Conservation (phyloP, 805 yeast genomes). For the Candida morakotiae region DNA sequence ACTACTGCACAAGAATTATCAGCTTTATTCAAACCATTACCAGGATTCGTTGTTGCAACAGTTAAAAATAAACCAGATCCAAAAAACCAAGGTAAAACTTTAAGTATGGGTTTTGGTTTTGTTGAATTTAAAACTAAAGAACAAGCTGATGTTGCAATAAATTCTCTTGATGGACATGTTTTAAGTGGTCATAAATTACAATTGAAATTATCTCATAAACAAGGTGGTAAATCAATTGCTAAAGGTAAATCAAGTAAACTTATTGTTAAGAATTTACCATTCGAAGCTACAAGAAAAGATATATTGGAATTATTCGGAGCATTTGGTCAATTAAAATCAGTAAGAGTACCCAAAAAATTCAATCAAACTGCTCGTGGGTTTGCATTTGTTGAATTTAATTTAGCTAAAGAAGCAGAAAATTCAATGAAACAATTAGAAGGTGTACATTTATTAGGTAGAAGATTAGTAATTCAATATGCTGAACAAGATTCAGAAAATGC, state of each 20-base stretch:
- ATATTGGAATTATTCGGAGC: constrained; percentile 90
- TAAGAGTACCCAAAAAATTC: constrained; percentile 93
- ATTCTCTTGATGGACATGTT: constrained; percentile 66
- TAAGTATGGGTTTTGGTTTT: constrained; percentile 97
- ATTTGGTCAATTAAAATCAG: constrained; percentile 91
- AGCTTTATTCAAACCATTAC: constrained; percentile 60
- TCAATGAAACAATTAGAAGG: constrained; percentile 94
- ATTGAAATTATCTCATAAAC: constrained; percentile 83
- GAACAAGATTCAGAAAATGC: constrained; percentile 76
- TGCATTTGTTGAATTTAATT: constrained; percentile 90
- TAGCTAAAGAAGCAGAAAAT: constrained; percentile 83
- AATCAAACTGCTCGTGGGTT: constrained; percentile 95
- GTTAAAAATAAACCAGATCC: constrained; percentile 89
- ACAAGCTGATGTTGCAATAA: constrained; percentile 74
- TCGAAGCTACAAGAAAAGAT: constrained; percentile 91
- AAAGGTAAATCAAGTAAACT: constrained; percentile 57
- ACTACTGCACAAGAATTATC: constrained; percentile 60
- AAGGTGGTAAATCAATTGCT: constrained; percentile 32
- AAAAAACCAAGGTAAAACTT: constrained; percentile 56
- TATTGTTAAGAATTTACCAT: constrained; percentile 94
- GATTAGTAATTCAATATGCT: constrained; percentile 91
- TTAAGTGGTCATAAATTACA: constrained; percentile 89
- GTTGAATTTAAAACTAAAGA: constrained; percentile 80
- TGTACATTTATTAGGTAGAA: constrained; percentile 93
- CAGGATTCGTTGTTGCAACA: constrained; percentile 78